A percentile compares a stretch with the other conserved stretches of the same genome.
Conservation (phyloP, 345 rosid species). For the Raphanus raphanistrum region DNA sequence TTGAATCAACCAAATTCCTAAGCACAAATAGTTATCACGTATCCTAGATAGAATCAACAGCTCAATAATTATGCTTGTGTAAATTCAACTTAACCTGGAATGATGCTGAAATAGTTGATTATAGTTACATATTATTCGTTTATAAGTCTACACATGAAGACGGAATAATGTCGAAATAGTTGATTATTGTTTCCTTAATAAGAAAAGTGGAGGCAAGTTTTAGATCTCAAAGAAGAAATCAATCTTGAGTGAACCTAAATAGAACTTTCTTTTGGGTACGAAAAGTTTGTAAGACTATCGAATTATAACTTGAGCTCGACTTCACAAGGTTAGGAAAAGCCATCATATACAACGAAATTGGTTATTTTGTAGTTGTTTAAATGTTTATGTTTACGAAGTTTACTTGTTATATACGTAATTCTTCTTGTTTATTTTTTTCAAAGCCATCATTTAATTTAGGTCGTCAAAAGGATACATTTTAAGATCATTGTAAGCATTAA, state of each 20-base stretch:
- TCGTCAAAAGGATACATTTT: not conserved
- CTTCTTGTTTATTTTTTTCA: not conserved
- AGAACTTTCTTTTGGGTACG: slow-evolving; percentile 11
- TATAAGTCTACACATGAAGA: slow-evolving; percentile 15
- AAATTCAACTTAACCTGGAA: slow-evolving; percentile 19
- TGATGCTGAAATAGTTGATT: not conserved
- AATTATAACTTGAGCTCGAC: not conserved
- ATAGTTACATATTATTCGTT: not conserved
- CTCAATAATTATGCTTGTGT: slow-evolving; percentile 5
- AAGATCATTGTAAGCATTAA: not conserved
- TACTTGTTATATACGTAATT: not conserved
- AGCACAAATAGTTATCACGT: not conserved
- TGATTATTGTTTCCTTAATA: slow-evolving; percentile 8
- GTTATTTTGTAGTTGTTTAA: not conserved
- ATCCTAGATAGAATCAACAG: not conserved
- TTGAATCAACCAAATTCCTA: not conserved
- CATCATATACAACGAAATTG: not conserved
- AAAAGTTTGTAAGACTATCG: not conserved
- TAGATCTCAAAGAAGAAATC: slow-evolving; percentile 9
- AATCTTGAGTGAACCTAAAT: slow-evolving; percentile 18
- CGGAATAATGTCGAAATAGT: not conserved
- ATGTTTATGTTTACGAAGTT: not conserved
- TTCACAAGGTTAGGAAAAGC: not conserved
- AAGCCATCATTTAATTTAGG: not conserved
- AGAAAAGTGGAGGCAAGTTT: not conserved